phyloP scores from a whole-genome alignment of 1,284 basidiomycete genomes.

The Bjerkandera adusta region DNA sequence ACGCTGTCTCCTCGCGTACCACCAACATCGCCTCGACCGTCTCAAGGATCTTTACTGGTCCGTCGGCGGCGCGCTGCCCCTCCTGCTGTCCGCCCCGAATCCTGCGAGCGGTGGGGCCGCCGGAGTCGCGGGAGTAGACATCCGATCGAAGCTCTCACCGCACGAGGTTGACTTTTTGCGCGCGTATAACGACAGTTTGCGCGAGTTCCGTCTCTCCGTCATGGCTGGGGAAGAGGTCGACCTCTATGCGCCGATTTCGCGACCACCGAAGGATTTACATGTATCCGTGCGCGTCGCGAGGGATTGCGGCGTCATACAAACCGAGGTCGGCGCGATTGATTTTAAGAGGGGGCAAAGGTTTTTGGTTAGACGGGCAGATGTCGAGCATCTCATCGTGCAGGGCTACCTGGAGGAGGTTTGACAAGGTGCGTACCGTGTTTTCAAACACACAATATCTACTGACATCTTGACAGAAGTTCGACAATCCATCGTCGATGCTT shows the following conservation, averaged over 20 bases:
- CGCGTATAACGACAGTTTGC: slow-evolving; percentile 77
- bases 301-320: slow-evolving; percentile 88
- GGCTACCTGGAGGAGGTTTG: slow-evolving; percentile 82
- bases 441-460: too few relatives aligned
- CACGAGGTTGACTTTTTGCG: slow-evolving; percentile 91
- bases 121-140: slow-evolving; percentile 39
- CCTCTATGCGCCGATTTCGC: slow-evolving; percentile 73
- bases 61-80: slow-evolving; percentile 87
- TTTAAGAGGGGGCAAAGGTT: slow-evolving; percentile 89
- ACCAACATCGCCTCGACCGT: slow-evolving; percentile 79
- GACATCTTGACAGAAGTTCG: too few relatives aligned
- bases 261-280: slow-evolving; percentile 81
- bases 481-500: too few relatives aligned
- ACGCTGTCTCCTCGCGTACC: slow-evolving; percentile 91
- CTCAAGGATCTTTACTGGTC: slow-evolving; percentile 88
- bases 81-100: slow-evolving; percentile 64
- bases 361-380: slow-evolving; percentile 80
- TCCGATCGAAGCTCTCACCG: slow-evolving; percentile 79
- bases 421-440: too few relatives aligned
- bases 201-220: slow-evolving; percentile 79
- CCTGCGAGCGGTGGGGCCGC: slow-evolving; percentile 6
- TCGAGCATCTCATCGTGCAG: slow-evolving; percentile 90
- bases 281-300: slow-evolving; percentile 75
- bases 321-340: slow-evolving; percentile 84
- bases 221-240: slow-evolving; percentile 70